Evolutionary conservation across 2,329 filamentous ascomycete genomes (phyloP), one percentile per base, ranked within the genome.

Genomic region (Neopestalotiopsis clavispora): DNA sequence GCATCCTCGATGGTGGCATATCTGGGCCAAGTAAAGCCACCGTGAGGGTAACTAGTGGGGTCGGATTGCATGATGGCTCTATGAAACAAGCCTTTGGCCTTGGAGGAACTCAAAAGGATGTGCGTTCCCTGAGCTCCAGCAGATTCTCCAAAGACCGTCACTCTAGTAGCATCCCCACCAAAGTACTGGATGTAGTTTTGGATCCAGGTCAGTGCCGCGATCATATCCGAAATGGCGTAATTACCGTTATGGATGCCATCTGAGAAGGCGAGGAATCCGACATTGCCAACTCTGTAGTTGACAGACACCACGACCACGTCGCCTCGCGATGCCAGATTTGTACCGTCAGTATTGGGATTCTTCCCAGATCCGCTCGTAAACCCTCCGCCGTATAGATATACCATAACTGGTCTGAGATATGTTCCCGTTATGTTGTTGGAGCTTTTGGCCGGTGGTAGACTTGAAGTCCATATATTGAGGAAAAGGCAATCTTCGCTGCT

Each of bases 181-280:
- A 79, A 79, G 45, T 73, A 73, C 20, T 73, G 69, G 66, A 79
- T 77, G 52, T 78, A 63, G 59, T 83, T 74, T 67, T 86, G 82
- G 3, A 90, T 81, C 88, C 88, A 91, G 71, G 88, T 79, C 7
- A 90, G 78, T 23, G 57, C 57, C 17, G 57, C 17, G 1, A 59
- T 23, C 57, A 59, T 59, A 23, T 59, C 57, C 30, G 57, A 59
- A 23, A 59, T 17, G 57, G 57, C 57, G 30, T 59, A 59, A 23
- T 59, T 59, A 3, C 57, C 57, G 30, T 17, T 34, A 23, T 59
- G 57, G 1, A 34, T 28, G 57, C 57, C 57, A 23, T 59, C 57
- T 17, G 20, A 23, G 7, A 59, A 59, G 2, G 57, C 57, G 12
- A 59, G 57, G 30, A 59, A 59, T 14, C 57, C 57, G 13, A 59